These are phyloP conservation scores for Alternaria metachromatica DNA, from an alignment of 2,329 filamentous ascomycete genomes.

Conservation along the genomic window DNA sequence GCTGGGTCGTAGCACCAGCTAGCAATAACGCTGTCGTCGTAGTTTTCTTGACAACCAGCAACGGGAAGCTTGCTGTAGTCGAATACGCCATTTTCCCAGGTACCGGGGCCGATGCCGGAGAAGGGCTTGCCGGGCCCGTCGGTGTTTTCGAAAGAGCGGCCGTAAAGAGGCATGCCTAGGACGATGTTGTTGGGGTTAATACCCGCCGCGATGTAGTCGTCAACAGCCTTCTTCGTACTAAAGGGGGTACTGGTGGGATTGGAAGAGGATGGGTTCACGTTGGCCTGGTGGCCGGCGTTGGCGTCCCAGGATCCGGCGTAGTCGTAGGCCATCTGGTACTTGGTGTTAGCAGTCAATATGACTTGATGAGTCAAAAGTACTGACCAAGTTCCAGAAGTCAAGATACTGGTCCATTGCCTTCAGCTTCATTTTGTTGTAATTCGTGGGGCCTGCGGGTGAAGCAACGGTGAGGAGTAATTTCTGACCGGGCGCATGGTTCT, in stretches of 20 bases:
- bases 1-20: conserved; percentile 42
- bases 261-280: conserved; percentile 31
- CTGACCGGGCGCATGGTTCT: conserved; percentile 46
- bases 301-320: conserved; percentile 57
- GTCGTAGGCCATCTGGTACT: conserved; percentile 77
- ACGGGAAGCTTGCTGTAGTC: conserved; percentile 47
- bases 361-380: not conserved
- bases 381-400: conserved; percentile 61
- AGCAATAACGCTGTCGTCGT: conserved; percentile 30
- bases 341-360: not conserved
- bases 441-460: conserved; percentile 52
- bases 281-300: conserved; percentile 43
- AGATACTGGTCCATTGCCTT: conserved; percentile 55
- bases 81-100: conserved; percentile 46
- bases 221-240: conserved; percentile 40
- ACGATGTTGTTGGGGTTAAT: conserved; percentile 45
- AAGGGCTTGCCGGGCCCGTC: conserved; percentile 43
- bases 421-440: conserved; percentile 55
- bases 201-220: conserved; percentile 41
- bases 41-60: conserved; percentile 29
- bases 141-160: conserved; percentile 44
- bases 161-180: conserved; percentile 48
- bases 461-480: conserved; percentile 57
- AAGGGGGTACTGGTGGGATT: conserved; percentile 44
- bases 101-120: conserved; percentile 39